A percentile compares a stretch with the other conserved stretches of the same genome.
These are phyloP conservation scores for Suillus spraguei DNA, from an alignment of 768 basidiomycete species.

Conservation along the genomic window DNA sequence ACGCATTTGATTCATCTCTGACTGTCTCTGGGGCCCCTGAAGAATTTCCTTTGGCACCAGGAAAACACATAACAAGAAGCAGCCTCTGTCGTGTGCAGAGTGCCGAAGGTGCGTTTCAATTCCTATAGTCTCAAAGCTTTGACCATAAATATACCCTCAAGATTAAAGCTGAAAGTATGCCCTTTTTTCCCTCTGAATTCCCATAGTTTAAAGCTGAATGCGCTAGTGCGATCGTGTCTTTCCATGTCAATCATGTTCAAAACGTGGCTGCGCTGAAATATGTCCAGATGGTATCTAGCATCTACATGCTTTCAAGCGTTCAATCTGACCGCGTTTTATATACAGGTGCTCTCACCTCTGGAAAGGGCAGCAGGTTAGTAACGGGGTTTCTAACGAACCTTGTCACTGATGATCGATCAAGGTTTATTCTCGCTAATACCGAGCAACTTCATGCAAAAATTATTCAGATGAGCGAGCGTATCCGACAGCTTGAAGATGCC, in stretches of 20 bases:
- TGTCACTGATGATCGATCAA: conserved; percentile 28
- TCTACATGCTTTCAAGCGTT: conserved; percentile 4
- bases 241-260: conserved; percentile 68
- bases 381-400: not conserved
- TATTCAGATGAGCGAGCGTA: conserved; percentile 59
- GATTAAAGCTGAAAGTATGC: conserved; percentile 61
- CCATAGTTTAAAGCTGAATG: conserved; percentile 15
- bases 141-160: conserved; percentile 11
- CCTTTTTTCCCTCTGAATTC: not conserved
- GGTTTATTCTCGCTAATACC: conserved; percentile 70
- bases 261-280: conserved; percentile 64
- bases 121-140: not conserved
- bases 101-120: conserved; percentile 51
- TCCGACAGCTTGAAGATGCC: conserved; percentile 65
- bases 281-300: conserved; percentile 54
- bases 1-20: conserved; percentile 28
- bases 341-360: conserved; percentile 60
- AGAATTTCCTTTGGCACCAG: conserved; percentile 13
- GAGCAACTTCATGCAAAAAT: conserved; percentile 69
- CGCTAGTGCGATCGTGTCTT: conserved; percentile 63
- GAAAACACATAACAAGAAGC: conserved; percentile 31
- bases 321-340: conserved; percentile 12
- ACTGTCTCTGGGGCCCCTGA: conserved; percentile 17
- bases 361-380: conserved; percentile 61
- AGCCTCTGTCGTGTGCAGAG: conserved; percentile 64